Base-by-base conservation (phyloP, 2,329 filamentous ascomycete species). In the Aspergillus fumigatus region DNA sequence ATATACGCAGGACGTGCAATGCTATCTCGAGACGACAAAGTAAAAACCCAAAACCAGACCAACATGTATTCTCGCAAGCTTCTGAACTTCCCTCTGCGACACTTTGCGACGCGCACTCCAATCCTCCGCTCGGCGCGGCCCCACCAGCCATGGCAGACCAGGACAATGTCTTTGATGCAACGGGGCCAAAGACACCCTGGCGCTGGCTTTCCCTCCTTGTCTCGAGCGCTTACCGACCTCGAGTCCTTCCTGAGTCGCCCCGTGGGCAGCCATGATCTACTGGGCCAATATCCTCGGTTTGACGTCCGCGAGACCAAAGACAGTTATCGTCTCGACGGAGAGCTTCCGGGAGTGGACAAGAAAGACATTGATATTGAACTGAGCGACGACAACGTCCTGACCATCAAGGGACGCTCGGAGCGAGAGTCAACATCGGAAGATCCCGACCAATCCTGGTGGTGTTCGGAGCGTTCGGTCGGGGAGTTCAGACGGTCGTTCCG, bases 331-430 rank as follows among this genome's bases (percentile, higher is more conserved):
- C 70, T 81, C 10, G 75, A 80, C 55, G 78, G 78, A 21, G 79
- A 81, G 54, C 66, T 81, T 1, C 78, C 79, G 2, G 79, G 79
- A 14, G 68, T 80, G 55, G 68, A 70, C 25, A 75, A 79, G 63
- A 73, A 78, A 58, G 71, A 79, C 54, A 66, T 80, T 53, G 68
- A 74, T 52, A 75, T 81, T 51, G 75, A 79, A 51, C 79, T 80
- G 65, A 66, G 72, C 54, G 77, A 80, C 58, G 67, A 73, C 17
- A 72, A 77, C 51, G 80, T 76, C 23, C 67, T 81, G 26, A 71
- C 75, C 53, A 70, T 81, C 58, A 75, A 75, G 61, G 78, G 79
- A 41, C 70, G 66, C 43, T 66, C 67, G 26, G 75, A 77, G 60
- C 71, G 71, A 53, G 67, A 69, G 51, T 71, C 32, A 38, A 38